Evolutionary conservation across 129 eudicot species (phyloP).

Genomic region (Chrysanthemum lavandulifolium): DNA sequence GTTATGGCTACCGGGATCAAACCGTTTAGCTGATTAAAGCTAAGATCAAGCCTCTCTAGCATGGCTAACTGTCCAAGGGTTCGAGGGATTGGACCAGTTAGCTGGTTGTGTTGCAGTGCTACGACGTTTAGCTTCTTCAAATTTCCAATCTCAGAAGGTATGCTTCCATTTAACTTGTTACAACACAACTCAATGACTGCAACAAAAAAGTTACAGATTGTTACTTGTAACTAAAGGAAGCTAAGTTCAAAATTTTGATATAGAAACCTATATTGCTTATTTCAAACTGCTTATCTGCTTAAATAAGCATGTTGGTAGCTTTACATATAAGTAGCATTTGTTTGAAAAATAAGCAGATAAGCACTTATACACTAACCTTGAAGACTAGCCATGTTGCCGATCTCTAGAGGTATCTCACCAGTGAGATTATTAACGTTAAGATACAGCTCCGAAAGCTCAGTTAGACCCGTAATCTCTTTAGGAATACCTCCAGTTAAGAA

Average conservation of each 20-base stretch:
- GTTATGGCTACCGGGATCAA: conserved; percentile 54
- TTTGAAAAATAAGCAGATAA: not conserved
- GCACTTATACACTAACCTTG: conserved; percentile 53
- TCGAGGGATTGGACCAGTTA: conserved; percentile 64
- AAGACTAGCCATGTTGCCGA: conserved; percentile 67
- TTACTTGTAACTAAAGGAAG: not conserved
- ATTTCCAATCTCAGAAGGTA: conserved; percentile 67
- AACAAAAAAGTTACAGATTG: not conserved
- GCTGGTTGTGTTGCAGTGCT: conserved; percentile 50
- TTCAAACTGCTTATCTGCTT: too few relatives aligned
- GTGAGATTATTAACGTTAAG: conserved; percentile 76
- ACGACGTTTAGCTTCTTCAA: conserved; percentile 55
- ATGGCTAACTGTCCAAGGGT: conserved; percentile 53
- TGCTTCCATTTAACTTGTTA: conserved; percentile 67
- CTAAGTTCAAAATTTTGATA: not conserved
- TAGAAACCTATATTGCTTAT: not conserved
- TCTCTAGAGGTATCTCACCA: conserved; percentile 63
- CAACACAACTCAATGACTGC: conserved; percentile 75
- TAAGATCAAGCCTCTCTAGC: conserved; percentile 65
- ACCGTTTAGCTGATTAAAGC: conserved; percentile 71
- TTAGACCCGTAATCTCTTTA: conserved; percentile 59
- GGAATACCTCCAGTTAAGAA: conserved; percentile 74
- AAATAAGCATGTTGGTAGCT: too few relatives aligned
- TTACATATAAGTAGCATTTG: too few relatives aligned
- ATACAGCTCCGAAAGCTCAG: conserved; percentile 80